These are phyloP conservation scores for Hygrocybe coccinea DNA, from an alignment of 768 basidiomycete genomes.

Conservation along the genomic window DNA sequence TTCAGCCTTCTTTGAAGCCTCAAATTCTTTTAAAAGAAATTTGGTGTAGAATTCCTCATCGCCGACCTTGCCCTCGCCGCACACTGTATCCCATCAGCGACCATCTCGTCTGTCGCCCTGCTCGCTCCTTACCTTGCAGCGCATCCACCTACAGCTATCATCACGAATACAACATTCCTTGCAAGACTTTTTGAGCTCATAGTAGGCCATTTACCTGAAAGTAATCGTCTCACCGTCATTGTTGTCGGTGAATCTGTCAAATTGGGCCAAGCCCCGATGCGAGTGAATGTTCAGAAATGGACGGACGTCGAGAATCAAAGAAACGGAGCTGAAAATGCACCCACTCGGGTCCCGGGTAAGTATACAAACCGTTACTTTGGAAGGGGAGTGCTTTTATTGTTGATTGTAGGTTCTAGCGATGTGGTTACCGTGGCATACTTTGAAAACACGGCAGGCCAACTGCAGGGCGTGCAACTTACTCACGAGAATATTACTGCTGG, in stretches of 20 bases:
- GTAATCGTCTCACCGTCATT: conserved; percentile 53
- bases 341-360: too few species aligned
- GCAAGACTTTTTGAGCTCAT: conserved; percentile 67
- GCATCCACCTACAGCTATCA: conserved; percentile 68
- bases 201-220: conserved; percentile 57
- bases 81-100: conserved; percentile 64
- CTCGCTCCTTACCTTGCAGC: conserved; percentile 61
- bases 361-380: too few species aligned
- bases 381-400: too few species aligned
- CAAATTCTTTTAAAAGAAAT: neutral
- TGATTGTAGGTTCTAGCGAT: conserved; percentile 58
- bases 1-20: neutral
- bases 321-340: conserved; percentile 42
- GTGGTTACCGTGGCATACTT: conserved; percentile 69
- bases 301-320: conserved; percentile 64
- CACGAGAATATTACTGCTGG: conserved; percentile 87
- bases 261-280: conserved; percentile 43
- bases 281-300: conserved; percentile 59
- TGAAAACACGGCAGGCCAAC: conserved; percentile 44
- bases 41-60: conserved; percentile 62
- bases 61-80: conserved; percentile 74
- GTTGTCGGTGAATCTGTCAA: conserved; percentile 55
- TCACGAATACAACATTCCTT: conserved; percentile 63
- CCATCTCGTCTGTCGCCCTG: conserved; percentile 53
- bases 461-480: conserved; percentile 64